Percentiles rank a stretch among this genome's conserved stretches.
Evolutionary conservation across 177 flowering plant species (phyloP).

Genomic region (Vitis hybrid): DNA sequence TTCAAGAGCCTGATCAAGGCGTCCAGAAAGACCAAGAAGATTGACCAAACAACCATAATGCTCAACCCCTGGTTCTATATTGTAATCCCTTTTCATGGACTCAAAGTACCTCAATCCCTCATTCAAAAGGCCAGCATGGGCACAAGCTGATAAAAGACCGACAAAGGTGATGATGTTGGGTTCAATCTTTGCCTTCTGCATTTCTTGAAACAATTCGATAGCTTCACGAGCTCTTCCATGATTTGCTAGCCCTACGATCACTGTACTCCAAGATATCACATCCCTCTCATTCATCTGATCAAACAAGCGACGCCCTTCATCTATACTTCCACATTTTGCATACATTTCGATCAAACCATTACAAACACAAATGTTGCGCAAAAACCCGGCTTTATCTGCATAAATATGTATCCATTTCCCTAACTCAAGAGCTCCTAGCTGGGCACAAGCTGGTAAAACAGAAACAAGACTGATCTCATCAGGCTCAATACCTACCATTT

Average conservation of each 20-base stretch:
- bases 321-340: no score
- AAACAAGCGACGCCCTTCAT: no score
- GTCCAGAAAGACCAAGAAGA: slow-evolving; percentile 52
- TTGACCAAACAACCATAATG: slow-evolving; percentile 60
- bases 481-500: no score
- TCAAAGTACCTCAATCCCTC: slow-evolving; percentile 47
- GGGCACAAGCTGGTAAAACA: no score
- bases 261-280: slow-evolving; percentile 82
- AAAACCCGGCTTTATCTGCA: no score
- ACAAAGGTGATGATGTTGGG: slow-evolving; percentile 75
- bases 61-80: slow-evolving; percentile 43
- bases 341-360: no score
- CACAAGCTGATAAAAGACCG: slow-evolving; percentile 70
- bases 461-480: no score
- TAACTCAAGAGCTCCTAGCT: no score
- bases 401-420: no score
- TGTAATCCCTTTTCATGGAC: slow-evolving; percentile 33
- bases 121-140: slow-evolving; percentile 56
- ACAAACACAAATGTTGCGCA: no score
- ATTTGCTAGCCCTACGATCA: slow-evolving; percentile 71
- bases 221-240: slow-evolving; percentile 71
- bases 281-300: no score
- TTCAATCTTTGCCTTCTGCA: slow-evolving; percentile 43
- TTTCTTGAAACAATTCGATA: slow-evolving; percentile 46
- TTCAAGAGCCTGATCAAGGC: slow-evolving; percentile 39